Evolutionary conservation across 208 protist genomes (phyloP).

Genomic region (Tritrichomonas musculus): DNA sequence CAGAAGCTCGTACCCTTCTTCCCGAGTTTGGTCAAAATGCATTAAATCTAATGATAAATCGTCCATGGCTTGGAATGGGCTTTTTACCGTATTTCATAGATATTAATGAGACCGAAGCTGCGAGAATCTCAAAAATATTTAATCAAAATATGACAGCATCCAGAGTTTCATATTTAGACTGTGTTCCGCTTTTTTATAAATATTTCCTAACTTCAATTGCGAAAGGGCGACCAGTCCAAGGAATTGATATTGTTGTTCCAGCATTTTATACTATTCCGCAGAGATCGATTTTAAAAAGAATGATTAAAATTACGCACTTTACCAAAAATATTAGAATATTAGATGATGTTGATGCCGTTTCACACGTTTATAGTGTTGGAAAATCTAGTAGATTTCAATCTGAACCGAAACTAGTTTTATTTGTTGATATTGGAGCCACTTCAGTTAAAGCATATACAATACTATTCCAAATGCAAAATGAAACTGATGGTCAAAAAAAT

Average conservation of each 20-base stretch:
- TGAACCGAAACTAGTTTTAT: neutral
- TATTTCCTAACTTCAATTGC: neutral
- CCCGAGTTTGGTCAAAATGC: neutral
- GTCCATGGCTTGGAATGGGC: neutral
- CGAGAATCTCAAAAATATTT: neutral
- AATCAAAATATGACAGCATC: neutral
- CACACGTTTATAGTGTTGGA: neutral
- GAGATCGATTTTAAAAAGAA: neutral
- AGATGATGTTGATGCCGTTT: neutral
- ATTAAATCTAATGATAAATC: neutral
- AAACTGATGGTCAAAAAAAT: neutral
- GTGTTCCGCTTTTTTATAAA: neutral
- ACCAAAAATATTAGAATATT: neutral
- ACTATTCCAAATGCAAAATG: neutral
- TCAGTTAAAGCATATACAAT: neutral
- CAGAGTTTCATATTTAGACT: neutral
- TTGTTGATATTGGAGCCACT: neutral
- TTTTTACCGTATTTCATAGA: neutral
- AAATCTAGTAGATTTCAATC: neutral
- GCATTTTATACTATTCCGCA: slow-evolving; percentile 2
- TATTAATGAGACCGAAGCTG: neutral
- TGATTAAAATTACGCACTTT: neutral
- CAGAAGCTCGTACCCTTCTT: neutral
- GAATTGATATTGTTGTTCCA: neutral
- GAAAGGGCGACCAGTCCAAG: neutral